Evolutionary conservation across 1,284 basidiomycete species (phyloP).

Genomic region (Hemileia vastatrix): DNA sequence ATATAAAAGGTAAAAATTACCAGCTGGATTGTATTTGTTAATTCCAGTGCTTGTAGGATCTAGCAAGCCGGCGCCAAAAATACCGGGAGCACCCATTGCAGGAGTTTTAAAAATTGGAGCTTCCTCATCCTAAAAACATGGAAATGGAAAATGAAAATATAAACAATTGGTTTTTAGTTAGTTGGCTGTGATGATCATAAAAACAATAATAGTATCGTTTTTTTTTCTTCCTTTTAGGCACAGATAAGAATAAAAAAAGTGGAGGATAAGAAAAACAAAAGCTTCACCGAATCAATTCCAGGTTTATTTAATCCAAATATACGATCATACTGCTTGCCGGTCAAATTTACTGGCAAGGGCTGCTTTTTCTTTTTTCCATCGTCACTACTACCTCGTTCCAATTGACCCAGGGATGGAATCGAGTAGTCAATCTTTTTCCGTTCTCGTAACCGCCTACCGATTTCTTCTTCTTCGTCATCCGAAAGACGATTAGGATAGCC

Average conservation of each 20-base stretch:
- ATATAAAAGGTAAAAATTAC: no score
- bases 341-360: constrained; percentile 67
- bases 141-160: constrained; percentile 56
- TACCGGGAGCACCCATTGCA: no score
- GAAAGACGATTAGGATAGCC: background rate
- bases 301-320: constrained; percentile 58
- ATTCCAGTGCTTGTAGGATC: background rate
- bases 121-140: constrained; percentile 46
- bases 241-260: constrained; percentile 12
- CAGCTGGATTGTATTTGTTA: background rate
- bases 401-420: constrained; percentile 36
- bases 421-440: constrained; percentile 41
- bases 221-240: constrained; percentile 23
- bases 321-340: constrained; percentile 59
- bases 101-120: constrained; percentile 54
- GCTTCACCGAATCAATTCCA: constrained; percentile 57
- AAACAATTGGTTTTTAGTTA: constrained; percentile 56
- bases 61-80: no score
- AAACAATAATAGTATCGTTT: no score
- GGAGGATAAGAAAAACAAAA: constrained; percentile 31
- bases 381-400: constrained; percentile 41
- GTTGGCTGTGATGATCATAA: constrained; percentile 60
- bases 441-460: constrained; percentile 18
- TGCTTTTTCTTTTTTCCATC: constrained; percentile 48
- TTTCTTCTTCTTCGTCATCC: constrained; percentile 15